Evolutionary conservation across 257 asterid genomes (phyloP).

Genomic region (Fraxinus pennsylvanica): DNA sequence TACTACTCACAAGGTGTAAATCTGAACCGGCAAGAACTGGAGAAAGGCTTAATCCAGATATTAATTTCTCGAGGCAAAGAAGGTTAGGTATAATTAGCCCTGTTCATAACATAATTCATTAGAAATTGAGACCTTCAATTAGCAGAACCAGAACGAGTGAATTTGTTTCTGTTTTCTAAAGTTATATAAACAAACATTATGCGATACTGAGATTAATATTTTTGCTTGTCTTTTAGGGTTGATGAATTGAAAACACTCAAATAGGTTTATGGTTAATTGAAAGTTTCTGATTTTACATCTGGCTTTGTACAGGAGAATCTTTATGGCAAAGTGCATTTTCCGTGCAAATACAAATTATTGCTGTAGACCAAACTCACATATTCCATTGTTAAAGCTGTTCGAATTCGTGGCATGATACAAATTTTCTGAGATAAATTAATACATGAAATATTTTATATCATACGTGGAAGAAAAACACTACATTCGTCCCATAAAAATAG

Average conservation of each 20-base stretch:
- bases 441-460: no score
- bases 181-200: not conserved
- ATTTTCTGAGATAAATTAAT: no score
- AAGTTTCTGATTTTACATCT: not conserved
- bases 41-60: constrained; percentile 39
- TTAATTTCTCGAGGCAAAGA: constrained; percentile 24
- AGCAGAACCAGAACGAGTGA: not conserved
- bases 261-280: not conserved
- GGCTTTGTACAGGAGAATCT: not conserved
- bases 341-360: no score
- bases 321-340: not conserved
- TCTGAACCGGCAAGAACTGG: constrained; percentile 51
- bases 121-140: not conserved
- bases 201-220: no score
- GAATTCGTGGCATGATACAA: no score
- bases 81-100: constrained; percentile 32
- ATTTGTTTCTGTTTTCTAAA: constrained; percentile 13
- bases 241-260: no score
- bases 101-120: constrained; percentile 11
- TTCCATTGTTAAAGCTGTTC: no score
- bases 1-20: constrained; percentile 45
- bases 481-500: no score
- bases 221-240: not conserved
- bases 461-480: no score
- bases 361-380: no score